Base-by-base conservation (phyloP, 768 basidiomycete genomes). In the Mycena amicta region DNA sequence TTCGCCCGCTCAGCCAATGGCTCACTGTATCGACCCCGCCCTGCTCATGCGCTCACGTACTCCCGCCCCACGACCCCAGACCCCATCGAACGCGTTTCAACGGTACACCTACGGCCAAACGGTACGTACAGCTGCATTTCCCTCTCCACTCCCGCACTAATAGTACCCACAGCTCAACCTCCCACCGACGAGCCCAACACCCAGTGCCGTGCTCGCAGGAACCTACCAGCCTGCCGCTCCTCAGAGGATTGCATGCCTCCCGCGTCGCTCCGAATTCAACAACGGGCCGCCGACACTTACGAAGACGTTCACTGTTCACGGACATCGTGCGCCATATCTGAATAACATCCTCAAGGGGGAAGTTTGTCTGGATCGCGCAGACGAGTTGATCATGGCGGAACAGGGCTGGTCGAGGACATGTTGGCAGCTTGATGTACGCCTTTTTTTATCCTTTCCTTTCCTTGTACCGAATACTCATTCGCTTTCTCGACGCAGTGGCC, bases 311-410 rank as follows among this genome's bases (percentile, higher is more conserved):
- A 59, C 50, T 25, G 63, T 61, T 11, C 25, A 61, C n/a, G 70
- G 70, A 18, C 33, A 56, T 16, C 66, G 62, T 2, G 70, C 67
- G 4, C 69, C 68, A 1, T 67, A 57, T 26, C 41, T 73, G 26
- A 47, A 30, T 20, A 65, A 68, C 13, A 28, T 71, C 31, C 23
- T 61, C 28, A 55, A 52, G 2, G 39, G 54, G 3, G 30, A 29
- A 13, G 60, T 66, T 12, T 13, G 27, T 13, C 25, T 73, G 13
- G 68, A 73, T 31, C 30, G 56, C 12, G 55, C 57, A 5, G 5
- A 51, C 11, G 69, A 69, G 27, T n/a, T 23, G 5, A 61, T 70
- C 5, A 64, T 71, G 43, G 47, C 56, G 8, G 57, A 46, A 16
- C 46, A 40, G 20, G 53, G 45, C 4, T 71, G 69, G 69, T 67